Percentiles rank a stretch among this genome's conserved stretches.
Evolutionary conservation across 2,329 filamentous ascomycete genomes (phyloP).

Genomic region (Stemphylium beticola): DNA sequence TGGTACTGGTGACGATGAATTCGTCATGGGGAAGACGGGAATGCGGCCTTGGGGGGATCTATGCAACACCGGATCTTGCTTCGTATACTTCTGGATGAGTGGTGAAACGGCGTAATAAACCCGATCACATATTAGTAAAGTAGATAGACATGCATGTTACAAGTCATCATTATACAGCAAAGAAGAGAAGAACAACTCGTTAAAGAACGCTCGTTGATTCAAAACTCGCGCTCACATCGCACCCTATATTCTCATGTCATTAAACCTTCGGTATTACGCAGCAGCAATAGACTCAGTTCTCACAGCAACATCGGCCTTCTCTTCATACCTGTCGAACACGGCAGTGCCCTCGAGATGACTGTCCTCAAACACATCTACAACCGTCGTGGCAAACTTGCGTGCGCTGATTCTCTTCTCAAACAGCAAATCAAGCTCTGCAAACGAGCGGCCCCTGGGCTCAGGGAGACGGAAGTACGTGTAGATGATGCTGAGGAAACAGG

Average conservation of each 20-base stretch:
- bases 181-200: background rate
- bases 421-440: conserved; percentile 83
- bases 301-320: conserved; percentile 37
- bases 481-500: conserved; percentile 79
- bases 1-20: no score
- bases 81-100: no score
- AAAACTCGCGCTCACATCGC: background rate
- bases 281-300: conserved; percentile 28
- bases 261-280: conserved; percentile 10
- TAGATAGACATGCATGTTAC: no score
- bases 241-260: conserved; percentile 11
- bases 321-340: conserved; percentile 44
- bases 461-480: conserved; percentile 84
- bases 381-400: conserved; percentile 70
- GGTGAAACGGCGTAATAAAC: no score
- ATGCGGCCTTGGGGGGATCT: no score
- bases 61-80: no score
- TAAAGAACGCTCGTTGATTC: background rate
- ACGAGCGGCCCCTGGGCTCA: conserved; percentile 79
- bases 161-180: no score
- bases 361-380: conserved; percentile 61
- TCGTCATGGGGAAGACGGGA: no score
- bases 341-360: conserved; percentile 33
- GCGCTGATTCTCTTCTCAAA: conserved; percentile 77
- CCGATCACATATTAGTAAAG: no score